Base-by-base conservation (phyloP, 495 filamentous ascomycete genomes). In the Tuber brumale region DNA sequence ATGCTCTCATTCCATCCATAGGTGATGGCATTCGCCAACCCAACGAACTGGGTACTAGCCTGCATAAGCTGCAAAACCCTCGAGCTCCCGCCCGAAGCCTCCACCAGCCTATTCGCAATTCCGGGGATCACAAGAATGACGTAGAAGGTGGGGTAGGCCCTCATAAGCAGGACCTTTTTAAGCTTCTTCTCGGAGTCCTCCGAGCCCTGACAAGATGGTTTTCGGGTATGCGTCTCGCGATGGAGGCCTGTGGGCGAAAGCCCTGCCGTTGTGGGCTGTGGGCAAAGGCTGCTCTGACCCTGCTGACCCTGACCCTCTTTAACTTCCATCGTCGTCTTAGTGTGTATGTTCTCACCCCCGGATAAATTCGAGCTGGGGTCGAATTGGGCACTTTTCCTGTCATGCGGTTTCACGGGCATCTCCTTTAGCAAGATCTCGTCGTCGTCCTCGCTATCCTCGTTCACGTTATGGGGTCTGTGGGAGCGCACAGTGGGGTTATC, bases 1-100 rank as follows among this genome's bases (percentile, higher is more conserved):
- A 72, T 42, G 18, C 35, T 41, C 66, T 74, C 73, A n/a, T 71
- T 74, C 73, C 57, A 74, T 14, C 46, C 51, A 70, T 74, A 74
- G 18, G 51, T 71, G 21, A 74, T 39, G 23, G 73, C 73, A 74
- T 74, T 74, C 12, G 73, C 73, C 18, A 71, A 35, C 23, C 73
- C 73, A 72, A 74, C 31, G 31, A 37, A 74, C 23, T 39, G 39
- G 9, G 73, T 74, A 14, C 21, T 35, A 23, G 46, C 69, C 37
- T 74, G 73, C 23, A 74, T 19, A 9, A 74, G 46, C 27, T 42
- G 39, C 43, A 39, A 8, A 21, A 12, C 16, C 45, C 8, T 71
- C 2, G 72, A 73, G 43, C 44, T 48, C 3, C 43, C 8, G 21
- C 51, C 73, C 8, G 14, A 10, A 39, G 73, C 51, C 73, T 74